Conservation (phyloP, 2,329 filamentous ascomycete species). For the Rasamsonia emersonii region DNA sequence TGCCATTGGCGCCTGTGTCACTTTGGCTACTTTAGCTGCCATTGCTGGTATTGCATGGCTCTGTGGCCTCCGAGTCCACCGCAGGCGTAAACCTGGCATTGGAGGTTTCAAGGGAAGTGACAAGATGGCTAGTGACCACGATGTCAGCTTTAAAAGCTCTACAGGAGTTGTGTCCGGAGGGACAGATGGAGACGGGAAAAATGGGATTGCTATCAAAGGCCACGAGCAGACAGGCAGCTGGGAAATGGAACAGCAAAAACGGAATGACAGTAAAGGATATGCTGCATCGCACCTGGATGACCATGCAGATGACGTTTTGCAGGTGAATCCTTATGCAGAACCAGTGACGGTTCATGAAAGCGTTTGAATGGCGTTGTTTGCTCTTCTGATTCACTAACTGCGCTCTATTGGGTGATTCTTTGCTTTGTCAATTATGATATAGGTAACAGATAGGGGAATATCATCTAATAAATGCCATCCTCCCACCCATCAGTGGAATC, state of each 20-base stretch:
- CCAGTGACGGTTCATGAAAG: conserved; percentile 41
- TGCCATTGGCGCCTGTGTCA: conserved; percentile 48
- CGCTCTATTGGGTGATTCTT: too few relatives aligned
- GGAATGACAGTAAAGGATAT: conserved; percentile 12
- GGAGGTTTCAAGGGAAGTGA: conserved; percentile 49
- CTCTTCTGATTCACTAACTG: too few relatives aligned
- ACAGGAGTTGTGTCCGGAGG: conserved; percentile 35
- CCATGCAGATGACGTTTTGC: conserved; percentile 29
- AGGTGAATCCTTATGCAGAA: conserved; percentile 28
- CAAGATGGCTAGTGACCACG: conserved; percentile 48
- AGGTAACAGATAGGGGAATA: too few relatives aligned
- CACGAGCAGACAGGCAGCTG: conserved; percentile 51
- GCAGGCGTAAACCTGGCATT: conserved; percentile 30
- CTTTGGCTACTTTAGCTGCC: conserved; percentile 38
- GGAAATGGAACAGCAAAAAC: conserved; percentile 41
- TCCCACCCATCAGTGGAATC: too few relatives aligned
- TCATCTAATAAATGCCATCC: too few relatives aligned
- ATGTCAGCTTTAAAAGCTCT: conserved; percentile 36
- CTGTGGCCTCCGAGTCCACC: conserved; percentile 39
- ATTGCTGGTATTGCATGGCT: conserved; percentile 31
- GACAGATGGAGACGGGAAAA: conserved; percentile 18
- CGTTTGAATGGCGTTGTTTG: too few relatives aligned
- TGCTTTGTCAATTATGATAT: too few relatives aligned
- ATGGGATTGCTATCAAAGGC: conserved; percentile 21
- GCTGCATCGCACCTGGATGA: conserved; percentile 32